Evolutionary conservation across 106 monocot genomes (phyloP), one percentile per base, ranked within the genome.

Genomic region (Cymbidium sinense): DNA sequence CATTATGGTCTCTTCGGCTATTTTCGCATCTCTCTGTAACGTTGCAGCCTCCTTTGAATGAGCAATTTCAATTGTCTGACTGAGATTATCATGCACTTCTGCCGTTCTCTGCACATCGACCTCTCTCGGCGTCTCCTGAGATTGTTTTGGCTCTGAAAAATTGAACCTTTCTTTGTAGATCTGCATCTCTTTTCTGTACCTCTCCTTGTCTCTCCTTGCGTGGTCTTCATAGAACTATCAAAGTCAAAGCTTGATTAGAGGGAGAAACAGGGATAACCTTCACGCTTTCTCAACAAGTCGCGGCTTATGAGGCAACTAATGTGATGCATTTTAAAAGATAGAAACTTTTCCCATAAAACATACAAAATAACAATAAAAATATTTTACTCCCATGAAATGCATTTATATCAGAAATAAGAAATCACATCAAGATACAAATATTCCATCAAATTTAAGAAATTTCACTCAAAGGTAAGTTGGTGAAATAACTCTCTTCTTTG

Each of bases 131-230:
- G n/a, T n/a, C n/a, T 37, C 36, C 5, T 71, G 15, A 37, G 71
- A 35, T 21, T 71, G 37, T 39, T 39, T 74, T 27, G 74, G 44
- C 44, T 74, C 74, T 3, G 19, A 35, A 50, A 85, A 81, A 76
- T 85, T 88, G 75, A 84, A n/a, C 34, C 82, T 91, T 25, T 93
- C 84, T 34, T 61, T 93, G 75, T 91, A 96, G 12, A 85, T 89
- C 61, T 86, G 82, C 95, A 96, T 78, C 78, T 93, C 95, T 34
- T 76, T 84, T 64, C 69, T 81, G 84, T 96, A 96, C 62, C 95
- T 85, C 69, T 96, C 93, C 81, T 90, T 96, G 79, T 96, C 95
- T 61, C 76, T 81, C n/a, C 73, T 29, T 21, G 88, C 89, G 35
- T 52, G 65, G 18, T 83, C 77, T 31, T 85, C 80, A 74, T 87